Percentiles rank a stretch among this genome's conserved stretches.
Evolutionary conservation across 352 stramenopile species (phyloP).

Genomic region (Phytophthora pistaciae): DNA sequence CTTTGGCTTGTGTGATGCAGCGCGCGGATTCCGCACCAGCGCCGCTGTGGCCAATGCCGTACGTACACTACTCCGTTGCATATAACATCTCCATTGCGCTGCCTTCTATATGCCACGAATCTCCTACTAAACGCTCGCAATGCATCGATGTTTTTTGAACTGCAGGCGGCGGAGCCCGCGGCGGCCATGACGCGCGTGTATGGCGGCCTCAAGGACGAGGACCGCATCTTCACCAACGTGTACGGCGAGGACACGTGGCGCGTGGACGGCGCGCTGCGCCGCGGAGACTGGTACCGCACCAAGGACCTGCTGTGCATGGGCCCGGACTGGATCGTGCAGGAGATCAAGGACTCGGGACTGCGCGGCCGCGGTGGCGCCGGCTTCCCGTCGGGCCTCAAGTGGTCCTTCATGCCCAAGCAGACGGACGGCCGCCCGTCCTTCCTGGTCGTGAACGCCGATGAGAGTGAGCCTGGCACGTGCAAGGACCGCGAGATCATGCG

Average conservation of each 20-base stretch:
- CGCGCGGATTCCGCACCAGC: constrained; percentile 51
- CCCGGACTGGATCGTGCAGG: constrained; percentile 99
- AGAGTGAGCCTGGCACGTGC: constrained; percentile 99
- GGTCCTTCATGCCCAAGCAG: constrained; percentile 99
- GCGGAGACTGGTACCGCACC: constrained; percentile 97
- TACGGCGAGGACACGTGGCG: constrained; percentile 97
- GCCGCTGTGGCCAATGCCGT: constrained; percentile 48
- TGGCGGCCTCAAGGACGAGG: constrained; percentile 97
- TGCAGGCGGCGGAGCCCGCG: constrained; percentile 51
- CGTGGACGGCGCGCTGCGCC: constrained; percentile 89
- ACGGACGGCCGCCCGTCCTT: constrained; percentile 99
- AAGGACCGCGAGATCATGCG: constrained; percentile 99
- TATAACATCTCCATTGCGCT: neutral
- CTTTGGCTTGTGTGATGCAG: neutral
- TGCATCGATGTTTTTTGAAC: neutral
- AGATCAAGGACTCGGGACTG: constrained; percentile 99
- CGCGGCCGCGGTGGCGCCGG: constrained; percentile 97
- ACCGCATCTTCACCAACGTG: constrained; percentile 99
- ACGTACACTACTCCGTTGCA: neutral
- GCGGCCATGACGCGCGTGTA: constrained; percentile 88
- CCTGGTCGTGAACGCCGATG: constrained; percentile 99
- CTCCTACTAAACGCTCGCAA: neutral
- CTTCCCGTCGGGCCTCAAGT: constrained; percentile 99
- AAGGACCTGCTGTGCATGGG: constrained; percentile 99
- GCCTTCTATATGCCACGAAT: neutral